Evolutionary conservation across 352 stramenopile genomes (phyloP).

Genomic region (Pythium guiyangense): DNA sequence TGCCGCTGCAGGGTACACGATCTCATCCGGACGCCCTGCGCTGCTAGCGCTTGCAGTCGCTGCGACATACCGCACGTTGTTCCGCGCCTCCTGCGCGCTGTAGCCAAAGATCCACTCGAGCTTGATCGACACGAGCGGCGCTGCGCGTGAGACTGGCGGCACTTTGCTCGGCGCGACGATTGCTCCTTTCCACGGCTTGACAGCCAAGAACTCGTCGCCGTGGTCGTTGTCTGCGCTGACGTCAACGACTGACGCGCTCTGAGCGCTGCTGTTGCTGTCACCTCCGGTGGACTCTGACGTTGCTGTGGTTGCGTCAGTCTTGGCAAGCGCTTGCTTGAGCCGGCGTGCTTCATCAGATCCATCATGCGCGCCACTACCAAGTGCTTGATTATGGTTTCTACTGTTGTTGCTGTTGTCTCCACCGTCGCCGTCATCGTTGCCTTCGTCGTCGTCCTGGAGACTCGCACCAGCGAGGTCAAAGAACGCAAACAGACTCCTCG

Average conservation of each 20-base stretch:
- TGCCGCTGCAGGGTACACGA: constrained; percentile 84
- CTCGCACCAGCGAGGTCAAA: constrained; percentile 44
- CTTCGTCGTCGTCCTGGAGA: constrained; percentile 6
- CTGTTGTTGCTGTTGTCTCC: background rate
- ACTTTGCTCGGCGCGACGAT: constrained; percentile 66
- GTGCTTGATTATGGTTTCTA: background rate
- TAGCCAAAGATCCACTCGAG: constrained; percentile 94
- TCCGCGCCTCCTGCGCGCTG: constrained; percentile 69
- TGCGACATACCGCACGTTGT: constrained; percentile 74
- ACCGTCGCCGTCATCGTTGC: constrained; percentile 8
- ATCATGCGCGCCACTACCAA: background rate
- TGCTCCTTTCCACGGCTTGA: constrained; percentile 84
- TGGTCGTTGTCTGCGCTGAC: constrained; percentile 16
- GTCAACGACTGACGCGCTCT: background rate
- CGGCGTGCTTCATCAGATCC: constrained; percentile 9
- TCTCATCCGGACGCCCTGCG: constrained; percentile 42
- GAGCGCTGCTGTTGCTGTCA: constrained; percentile 1
- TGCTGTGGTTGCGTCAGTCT: background rate
- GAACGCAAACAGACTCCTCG: constrained; percentile 53
- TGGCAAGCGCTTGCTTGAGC: constrained; percentile 5
- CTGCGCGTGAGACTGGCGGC: constrained; percentile 42
- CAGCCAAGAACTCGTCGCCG: constrained; percentile 76
- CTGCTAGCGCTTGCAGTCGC: background rate
- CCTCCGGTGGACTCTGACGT: too few species aligned
- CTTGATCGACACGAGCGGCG: constrained; percentile 60